phyloP scores from a whole-genome alignment of 2,329 filamentous ascomycete genomes.

The Dryadomyces sulphureus region DNA sequence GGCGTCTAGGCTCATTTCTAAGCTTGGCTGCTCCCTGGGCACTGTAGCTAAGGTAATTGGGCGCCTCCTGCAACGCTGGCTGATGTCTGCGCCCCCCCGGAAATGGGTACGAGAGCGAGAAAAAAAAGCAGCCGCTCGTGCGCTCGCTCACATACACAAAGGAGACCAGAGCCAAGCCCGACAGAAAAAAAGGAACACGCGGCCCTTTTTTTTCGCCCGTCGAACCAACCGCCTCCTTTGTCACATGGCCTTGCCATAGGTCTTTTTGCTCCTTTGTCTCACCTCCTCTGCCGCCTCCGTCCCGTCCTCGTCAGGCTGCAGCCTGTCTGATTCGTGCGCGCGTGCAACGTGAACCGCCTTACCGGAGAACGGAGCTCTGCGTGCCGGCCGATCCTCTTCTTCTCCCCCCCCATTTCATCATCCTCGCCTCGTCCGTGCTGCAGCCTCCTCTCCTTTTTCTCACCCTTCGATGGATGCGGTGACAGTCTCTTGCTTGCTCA shows the following conservation, averaged over 20 bases:
- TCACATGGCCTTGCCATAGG: neutral
- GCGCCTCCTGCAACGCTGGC: neutral
- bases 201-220: neutral
- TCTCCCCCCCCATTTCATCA: no score
- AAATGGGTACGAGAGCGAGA: neutral
- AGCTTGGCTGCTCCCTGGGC: no score
- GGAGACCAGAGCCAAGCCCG: neutral
- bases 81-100: neutral
- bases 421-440: no score
- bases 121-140: neutral
- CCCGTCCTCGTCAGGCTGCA: neutral
- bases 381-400: neutral
- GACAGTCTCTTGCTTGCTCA: neutral
- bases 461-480: neutral
- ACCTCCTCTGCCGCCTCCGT: neutral
- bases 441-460: neutral
- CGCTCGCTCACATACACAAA: no score
- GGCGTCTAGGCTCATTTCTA: neutral
- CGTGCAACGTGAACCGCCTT: neutral
- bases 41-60: no score
- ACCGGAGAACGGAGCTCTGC: no score
- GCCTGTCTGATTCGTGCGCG: neutral
- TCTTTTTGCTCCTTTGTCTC: no score
- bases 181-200: neutral
- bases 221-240: neutral